Evolutionary conservation across 169 alveolate species (phyloP).

Genomic region (Babesia caballi): DNA sequence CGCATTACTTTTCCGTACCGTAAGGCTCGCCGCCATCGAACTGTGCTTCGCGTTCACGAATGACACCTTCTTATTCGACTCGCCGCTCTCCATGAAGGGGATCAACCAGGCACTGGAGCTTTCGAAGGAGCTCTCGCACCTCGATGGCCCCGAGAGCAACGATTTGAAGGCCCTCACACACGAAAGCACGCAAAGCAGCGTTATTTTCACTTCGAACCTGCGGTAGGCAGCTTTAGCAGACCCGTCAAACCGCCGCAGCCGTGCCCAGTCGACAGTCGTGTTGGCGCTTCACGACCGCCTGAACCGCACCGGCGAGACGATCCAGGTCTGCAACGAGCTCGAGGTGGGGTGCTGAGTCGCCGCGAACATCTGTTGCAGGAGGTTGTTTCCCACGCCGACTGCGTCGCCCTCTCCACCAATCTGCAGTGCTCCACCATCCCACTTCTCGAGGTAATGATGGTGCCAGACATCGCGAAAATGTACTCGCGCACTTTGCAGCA

Average conservation of each 20-base stretch:
- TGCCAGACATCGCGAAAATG: conserved; percentile 29
- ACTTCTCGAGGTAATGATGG: conserved; percentile 35
- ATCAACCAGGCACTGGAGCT: conserved; percentile 53
- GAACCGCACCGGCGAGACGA: conserved; percentile 21
- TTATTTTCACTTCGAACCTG: conserved; percentile 39
- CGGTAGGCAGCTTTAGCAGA: conserved; percentile 16
- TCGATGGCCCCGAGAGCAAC: background rate
- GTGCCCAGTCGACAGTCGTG: conserved; percentile 59
- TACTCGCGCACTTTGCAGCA: background rate
- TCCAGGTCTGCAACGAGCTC: conserved; percentile 33
- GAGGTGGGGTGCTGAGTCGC: conserved; percentile 12
- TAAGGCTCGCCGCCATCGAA: conserved; percentile 15
- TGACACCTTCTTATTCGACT: conserved; percentile 49
- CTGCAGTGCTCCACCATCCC: conserved; percentile 39
- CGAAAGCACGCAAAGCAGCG: conserved; percentile 5
- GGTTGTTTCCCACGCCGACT: conserved; percentile 50
- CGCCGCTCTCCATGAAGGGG: conserved; percentile 58
- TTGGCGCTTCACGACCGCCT: conserved; percentile 53
- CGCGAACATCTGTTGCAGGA: conserved; percentile 19
- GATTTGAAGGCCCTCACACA: conserved; percentile 22
- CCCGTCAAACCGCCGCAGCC: conserved; percentile 10
- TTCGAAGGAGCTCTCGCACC: conserved; percentile 27
- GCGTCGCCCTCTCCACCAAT: conserved; percentile 41
- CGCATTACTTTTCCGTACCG: background rate
- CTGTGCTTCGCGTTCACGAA: conserved; percentile 21